Base-by-base conservation (phyloP, 768 basidiomycete species). In the Royoungia palumana region DNA sequence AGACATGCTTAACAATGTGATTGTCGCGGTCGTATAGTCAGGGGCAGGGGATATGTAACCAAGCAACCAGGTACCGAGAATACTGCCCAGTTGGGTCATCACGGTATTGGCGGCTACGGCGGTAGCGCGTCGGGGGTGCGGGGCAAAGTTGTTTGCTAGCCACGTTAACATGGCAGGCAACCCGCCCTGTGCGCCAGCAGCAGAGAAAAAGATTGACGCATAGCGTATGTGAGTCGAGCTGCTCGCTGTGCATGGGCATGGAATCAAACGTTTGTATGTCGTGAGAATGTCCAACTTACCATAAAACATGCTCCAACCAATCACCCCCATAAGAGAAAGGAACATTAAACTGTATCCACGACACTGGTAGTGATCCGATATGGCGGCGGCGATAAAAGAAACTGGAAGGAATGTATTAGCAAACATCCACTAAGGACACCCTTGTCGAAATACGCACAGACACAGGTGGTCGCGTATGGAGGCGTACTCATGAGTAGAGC, bases 401-500 rank as follows among this genome's bases (percentile, higher is more conserved):
- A 72, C 75, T 75, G 50, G 25, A 32, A 25, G 25, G 1, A 8
- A 7, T 13, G n/a, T 17, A 14, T 39, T n/a, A 37, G 28, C 22
- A 19, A 45, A 32, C n/a, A n/a, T n/a, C n/a, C 22, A 14, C 12
- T 24, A 19, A 32, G 27, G 35, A 14, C 20, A 50, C 5, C 20
- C 3, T 6, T 32, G 35, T 35, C 2, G 12, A 16, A 19, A 35
- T 28, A 57, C 77, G 54, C 28, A 79, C 80, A 50, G 20, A 71
- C 60, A 58, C 78, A 80, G n/a, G 77, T 72, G 5, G 46, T 55
- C 2, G 72, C 76, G 42, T 75, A 81, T 5, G 80, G 81, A 13
- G 74, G 74, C 0, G 85, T 82, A 13, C 76, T 81, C 74, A 83
- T 80, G 1, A 87, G 70, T 56, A 85, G 83, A 4, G 81, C 78